Percentiles rank a stretch among this genome's conserved stretches.
phyloP scores from a whole-genome alignment of 73 alveolate genomes.

The Stentor roeselii region DNA sequence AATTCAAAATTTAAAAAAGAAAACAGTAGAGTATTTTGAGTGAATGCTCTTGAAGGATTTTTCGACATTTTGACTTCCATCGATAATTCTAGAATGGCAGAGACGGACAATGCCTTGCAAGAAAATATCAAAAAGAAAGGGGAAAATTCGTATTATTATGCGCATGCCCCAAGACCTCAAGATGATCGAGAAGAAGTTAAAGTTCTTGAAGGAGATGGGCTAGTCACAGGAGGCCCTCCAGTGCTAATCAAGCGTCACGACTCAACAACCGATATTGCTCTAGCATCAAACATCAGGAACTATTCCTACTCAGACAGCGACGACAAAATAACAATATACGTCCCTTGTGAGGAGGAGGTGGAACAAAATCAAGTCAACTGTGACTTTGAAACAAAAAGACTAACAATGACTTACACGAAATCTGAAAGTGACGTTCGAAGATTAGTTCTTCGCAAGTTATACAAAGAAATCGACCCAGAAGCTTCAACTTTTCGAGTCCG shows the following conservation, averaged over 20 bases:
- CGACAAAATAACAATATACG: constrained; percentile 1
- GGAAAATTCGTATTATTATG: constrained; percentile 15
- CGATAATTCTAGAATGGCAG: constrained; percentile 23
- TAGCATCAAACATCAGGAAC: not conserved
- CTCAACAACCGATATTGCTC: not conserved
- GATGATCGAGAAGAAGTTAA: not conserved
- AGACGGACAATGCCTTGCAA: not conserved
- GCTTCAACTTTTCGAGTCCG: not conserved
- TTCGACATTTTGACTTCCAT: too few relatives aligned
- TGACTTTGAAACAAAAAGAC: not conserved
- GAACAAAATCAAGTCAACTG: not conserved
- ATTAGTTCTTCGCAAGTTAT: not conserved
- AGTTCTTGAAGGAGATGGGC: constrained; percentile 25
- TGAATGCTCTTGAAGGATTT: too few relatives aligned
- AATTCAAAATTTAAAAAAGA: too few relatives aligned
- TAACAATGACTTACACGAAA: not conserved
- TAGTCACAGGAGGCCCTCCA: constrained; percentile 30
- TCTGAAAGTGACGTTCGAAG: not conserved
- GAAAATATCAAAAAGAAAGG: constrained; percentile 8
- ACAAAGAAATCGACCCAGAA: not conserved
- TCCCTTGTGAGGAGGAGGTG: constrained; percentile 6
- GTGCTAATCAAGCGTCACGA: not conserved
- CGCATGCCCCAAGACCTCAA: not conserved
- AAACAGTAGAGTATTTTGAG: too few relatives aligned
- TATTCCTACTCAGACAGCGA: not conserved